Evolutionary conservation across 345 rosid species (phyloP).

Genomic region (Psidium guajava): DNA sequence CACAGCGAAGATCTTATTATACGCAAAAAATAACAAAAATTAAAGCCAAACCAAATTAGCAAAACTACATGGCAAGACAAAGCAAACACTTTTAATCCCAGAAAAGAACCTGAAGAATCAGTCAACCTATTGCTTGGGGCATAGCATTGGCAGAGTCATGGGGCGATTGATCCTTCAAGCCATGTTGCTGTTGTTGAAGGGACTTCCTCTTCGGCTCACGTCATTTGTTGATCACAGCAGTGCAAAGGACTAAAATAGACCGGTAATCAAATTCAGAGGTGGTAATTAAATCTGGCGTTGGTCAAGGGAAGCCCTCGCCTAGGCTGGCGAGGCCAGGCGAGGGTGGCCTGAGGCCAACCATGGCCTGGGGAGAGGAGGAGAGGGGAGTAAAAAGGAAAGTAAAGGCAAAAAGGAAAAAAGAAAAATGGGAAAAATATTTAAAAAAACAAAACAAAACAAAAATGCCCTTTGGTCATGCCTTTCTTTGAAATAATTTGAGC

Average conservation of each 20-base stretch:
- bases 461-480: too few species aligned
- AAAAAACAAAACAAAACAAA: too few species aligned
- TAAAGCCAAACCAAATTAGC: background rate
- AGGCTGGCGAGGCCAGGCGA: too few species aligned
- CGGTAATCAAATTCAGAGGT: background rate
- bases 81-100: background rate
- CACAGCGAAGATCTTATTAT: background rate
- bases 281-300: too few species aligned
- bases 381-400: too few species aligned
- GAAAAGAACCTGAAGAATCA: background rate
- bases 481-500: too few species aligned
- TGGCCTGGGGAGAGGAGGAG: too few species aligned
- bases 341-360: too few species aligned
- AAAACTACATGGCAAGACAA: background rate
- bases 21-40: background rate
- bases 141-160: constrained; percentile 20
- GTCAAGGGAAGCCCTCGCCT: too few species aligned
- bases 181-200: constrained; percentile 20
- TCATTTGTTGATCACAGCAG: constrained; percentile 60
- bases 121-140: constrained; percentile 27
- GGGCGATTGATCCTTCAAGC: constrained; percentile 9
- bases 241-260: constrained; percentile 29
- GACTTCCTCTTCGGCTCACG: constrained; percentile 49
- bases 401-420: too few species aligned
- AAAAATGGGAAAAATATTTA: too few species aligned